Percentiles rank a stretch among this genome's conserved stretches.
phyloP scores from a whole-genome alignment of 2,329 filamentous ascomycete species.

The Fonsecaea pugnacius region DNA sequence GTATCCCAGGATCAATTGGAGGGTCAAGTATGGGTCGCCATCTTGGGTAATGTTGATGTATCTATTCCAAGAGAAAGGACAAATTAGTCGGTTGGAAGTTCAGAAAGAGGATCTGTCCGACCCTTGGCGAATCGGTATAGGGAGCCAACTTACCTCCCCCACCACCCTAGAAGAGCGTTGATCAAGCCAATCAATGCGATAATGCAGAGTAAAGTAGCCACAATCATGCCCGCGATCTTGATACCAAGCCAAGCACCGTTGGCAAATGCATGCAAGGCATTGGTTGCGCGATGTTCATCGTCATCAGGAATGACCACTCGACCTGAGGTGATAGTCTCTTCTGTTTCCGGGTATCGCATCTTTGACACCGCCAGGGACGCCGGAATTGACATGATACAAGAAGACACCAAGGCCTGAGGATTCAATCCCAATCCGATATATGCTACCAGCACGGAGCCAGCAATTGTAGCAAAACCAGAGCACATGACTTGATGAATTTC shows the following conservation, averaged over 20 bases:
- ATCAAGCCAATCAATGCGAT: conserved; percentile 74
- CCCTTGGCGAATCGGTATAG: background rate
- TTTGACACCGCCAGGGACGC: conserved; percentile 88
- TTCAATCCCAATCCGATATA: conserved; percentile 86
- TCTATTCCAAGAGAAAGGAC: conserved; percentile 38
- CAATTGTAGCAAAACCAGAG: conserved; percentile 89
- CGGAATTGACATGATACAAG: conserved; percentile 94
- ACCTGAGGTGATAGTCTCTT: conserved; percentile 82
- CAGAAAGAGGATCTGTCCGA: background rate
- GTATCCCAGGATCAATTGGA: conserved; percentile 78
- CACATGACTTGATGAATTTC: conserved; percentile 93
- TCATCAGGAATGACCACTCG: conserved; percentile 80
- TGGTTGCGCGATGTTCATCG: conserved; percentile 74
- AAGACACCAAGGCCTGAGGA: conserved; percentile 81
- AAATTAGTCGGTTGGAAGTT: background rate
- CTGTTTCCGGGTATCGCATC: conserved; percentile 84
- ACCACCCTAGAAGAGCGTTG: conserved; percentile 81
- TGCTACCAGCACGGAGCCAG: conserved; percentile 81
- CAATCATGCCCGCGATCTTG: conserved; percentile 83
- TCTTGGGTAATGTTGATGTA: conserved; percentile 70
- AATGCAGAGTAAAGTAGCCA: conserved; percentile 79
- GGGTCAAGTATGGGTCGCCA: conserved; percentile 66
- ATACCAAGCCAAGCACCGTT: conserved; percentile 84
- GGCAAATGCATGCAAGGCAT: conserved; percentile 81
- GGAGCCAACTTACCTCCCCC: conserved; percentile 68